phyloP scores from a whole-genome alignment of 441 rosid species.

The Populus hybrid region DNA sequence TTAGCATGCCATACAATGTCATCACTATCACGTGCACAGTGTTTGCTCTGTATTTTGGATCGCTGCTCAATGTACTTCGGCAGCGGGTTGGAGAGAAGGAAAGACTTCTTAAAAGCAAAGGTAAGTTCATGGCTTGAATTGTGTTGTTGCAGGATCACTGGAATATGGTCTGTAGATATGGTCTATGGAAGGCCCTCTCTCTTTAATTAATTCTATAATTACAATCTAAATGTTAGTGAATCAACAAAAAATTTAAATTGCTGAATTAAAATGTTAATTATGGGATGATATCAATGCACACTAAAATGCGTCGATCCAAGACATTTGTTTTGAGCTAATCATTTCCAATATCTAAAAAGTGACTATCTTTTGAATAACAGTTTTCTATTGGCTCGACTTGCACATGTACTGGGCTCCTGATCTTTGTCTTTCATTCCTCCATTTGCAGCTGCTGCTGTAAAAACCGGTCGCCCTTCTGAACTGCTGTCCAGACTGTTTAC shows the following conservation, averaged over 20 bases:
- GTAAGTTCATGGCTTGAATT: slow-evolving; percentile 31
- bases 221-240: too few species aligned
- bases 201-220: background rate
- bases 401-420: slow-evolving; percentile 8
- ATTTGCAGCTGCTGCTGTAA: slow-evolving; percentile 45
- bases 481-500: slow-evolving; percentile 16
- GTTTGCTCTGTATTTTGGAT: slow-evolving; percentile 90
- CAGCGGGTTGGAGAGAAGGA: slow-evolving; percentile 80
- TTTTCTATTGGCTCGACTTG: background rate
- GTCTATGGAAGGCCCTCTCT: background rate
- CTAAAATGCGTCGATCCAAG: background rate
- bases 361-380: background rate
- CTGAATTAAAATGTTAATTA: background rate
- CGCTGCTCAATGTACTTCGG: slow-evolving; percentile 79
- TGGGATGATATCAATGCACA: background rate
- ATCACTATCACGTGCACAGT: slow-evolving; percentile 92
- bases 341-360: background rate
- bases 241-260: background rate
- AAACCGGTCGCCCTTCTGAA: slow-evolving; percentile 26
- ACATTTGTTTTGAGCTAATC: background rate
- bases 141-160: background rate
- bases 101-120: slow-evolving; percentile 64
- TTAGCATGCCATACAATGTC: slow-evolving; percentile 99
- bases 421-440: slow-evolving; percentile 18
- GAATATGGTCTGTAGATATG: background rate